Evolutionary conservation across 2,329 filamentous ascomycete species (phyloP).

Genomic region (Thermothelomyces thermophilus): DNA sequence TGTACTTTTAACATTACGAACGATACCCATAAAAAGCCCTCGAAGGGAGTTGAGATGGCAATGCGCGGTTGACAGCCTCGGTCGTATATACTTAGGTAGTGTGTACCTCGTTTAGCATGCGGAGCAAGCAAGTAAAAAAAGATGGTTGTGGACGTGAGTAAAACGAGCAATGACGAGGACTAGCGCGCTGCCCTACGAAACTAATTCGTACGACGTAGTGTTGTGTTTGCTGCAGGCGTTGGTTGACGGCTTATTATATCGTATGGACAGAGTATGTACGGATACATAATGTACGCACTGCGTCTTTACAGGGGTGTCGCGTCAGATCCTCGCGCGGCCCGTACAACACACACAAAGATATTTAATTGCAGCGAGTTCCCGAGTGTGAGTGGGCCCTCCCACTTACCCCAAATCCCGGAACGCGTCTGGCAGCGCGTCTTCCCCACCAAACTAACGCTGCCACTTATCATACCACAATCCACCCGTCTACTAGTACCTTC

Average conservation of each 20-base stretch:
- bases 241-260: no score
- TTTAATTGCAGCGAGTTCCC: no score
- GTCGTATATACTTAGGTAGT: background rate
- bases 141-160: no score
- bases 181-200: no score
- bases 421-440: slow-evolving; percentile 20
- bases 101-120: background rate
- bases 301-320: slow-evolving; percentile 8
- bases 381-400: background rate
- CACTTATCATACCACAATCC: slow-evolving; percentile 4
- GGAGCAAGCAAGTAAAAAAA: no score
- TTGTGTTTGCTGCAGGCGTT: no score
- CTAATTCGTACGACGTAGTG: no score
- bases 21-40: slow-evolving; percentile 28
- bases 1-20: slow-evolving; percentile 25
- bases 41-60: background rate
- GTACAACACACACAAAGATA: no score
- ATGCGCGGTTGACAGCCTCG: background rate
- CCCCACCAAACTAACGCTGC: slow-evolving; percentile 19
- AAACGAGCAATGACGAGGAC: no score
- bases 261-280: no score
- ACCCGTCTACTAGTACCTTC: slow-evolving; percentile 7
- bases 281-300: background rate
- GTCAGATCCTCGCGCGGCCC: no score
- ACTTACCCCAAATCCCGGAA: slow-evolving; percentile 7